Conservation (phyloP, 1,284 basidiomycete species). For the Stereum hirsutum region DNA sequence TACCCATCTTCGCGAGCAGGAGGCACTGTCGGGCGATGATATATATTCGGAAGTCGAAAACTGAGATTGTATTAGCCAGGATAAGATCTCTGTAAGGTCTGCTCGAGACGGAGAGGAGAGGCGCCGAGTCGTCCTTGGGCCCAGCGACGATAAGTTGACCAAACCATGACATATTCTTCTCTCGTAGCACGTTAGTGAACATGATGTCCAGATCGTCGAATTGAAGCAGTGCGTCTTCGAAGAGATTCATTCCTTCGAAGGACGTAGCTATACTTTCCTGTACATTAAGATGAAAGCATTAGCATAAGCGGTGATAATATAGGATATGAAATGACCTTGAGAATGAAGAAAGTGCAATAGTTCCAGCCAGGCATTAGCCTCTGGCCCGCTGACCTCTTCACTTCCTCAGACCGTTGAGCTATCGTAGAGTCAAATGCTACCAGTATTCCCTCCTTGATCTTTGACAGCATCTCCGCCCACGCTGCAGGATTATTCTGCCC, state of each 20-base stretch:
- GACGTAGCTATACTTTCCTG: slow-evolving; percentile 93
- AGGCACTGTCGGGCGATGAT: slow-evolving; percentile 82
- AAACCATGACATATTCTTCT: slow-evolving; percentile 87
- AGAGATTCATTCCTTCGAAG: slow-evolving; percentile 84
- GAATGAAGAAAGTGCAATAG: slow-evolving; percentile 91
- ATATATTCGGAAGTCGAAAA: slow-evolving; percentile 93
- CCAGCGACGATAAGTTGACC: slow-evolving; percentile 68
- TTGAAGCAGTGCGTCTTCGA: slow-evolving; percentile 83
- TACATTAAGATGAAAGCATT: slow-evolving; percentile 3
- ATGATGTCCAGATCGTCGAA: slow-evolving; percentile 89
- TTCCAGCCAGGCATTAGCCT: slow-evolving; percentile 92
- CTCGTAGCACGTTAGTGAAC: slow-evolving; percentile 73
- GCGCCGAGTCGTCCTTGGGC: slow-evolving; percentile 73
- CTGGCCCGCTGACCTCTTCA: slow-evolving; percentile 80
- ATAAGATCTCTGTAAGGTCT: slow-evolving; percentile 90
- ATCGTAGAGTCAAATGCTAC: slow-evolving; percentile 78
- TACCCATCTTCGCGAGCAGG: slow-evolving; percentile 67
- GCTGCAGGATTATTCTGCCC: slow-evolving; percentile 69
- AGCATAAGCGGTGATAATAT: not conserved
- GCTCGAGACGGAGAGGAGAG: slow-evolving; percentile 71
- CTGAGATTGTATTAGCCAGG: slow-evolving; percentile 82
- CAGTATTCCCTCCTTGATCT: slow-evolving; percentile 84
- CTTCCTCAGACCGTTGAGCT: slow-evolving; percentile 77
- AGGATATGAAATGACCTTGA: slow-evolving; percentile 53
- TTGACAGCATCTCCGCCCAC: slow-evolving; percentile 86